Evolutionary conservation across 2,329 filamentous ascomycete genomes (phyloP).

Genomic region (Corynespora cassiicola): DNA sequence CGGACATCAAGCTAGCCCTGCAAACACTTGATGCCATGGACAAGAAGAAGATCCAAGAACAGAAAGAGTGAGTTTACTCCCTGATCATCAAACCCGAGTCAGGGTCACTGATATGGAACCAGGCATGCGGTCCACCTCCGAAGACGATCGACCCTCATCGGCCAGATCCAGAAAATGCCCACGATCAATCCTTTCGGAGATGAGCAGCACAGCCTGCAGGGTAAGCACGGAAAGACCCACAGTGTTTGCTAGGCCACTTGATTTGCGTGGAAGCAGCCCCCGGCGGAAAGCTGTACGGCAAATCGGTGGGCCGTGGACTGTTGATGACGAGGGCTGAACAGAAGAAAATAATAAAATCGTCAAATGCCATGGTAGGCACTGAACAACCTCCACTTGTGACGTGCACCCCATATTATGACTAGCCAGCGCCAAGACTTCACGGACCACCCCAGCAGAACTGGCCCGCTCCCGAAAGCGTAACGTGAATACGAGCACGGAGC

Average conservation of each 20-base stretch:
- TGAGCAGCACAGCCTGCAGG: constrained; percentile 87
- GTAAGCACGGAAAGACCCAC: constrained; percentile 90
- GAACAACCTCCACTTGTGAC: no score
- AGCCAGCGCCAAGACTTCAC: no score
- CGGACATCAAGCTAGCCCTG: constrained; percentile 80
- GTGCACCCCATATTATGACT: no score
- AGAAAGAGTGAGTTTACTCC: constrained; percentile 62
- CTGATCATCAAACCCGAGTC: neutral
- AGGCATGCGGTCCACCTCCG: constrained; percentile 27
- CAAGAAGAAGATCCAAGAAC: constrained; percentile 70
- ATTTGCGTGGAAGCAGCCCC: no score
- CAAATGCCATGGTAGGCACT: no score
- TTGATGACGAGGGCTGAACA: no score
- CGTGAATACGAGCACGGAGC: no score
- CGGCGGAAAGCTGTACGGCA: neutral
- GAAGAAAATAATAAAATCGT: no score
- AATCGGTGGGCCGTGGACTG: no score
- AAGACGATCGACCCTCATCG: constrained; percentile 34
- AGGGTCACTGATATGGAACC: neutral
- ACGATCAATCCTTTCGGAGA: constrained; percentile 63
- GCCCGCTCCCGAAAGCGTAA: no score
- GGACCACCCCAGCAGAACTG: no score
- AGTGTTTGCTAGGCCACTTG: constrained; percentile 73
- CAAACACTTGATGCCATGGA: constrained; percentile 77
- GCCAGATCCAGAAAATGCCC: constrained; percentile 43